These are phyloP conservation scores for Picea glauca DNA, from an alignment of 75 land plant species.

Conservation along the genomic window DNA sequence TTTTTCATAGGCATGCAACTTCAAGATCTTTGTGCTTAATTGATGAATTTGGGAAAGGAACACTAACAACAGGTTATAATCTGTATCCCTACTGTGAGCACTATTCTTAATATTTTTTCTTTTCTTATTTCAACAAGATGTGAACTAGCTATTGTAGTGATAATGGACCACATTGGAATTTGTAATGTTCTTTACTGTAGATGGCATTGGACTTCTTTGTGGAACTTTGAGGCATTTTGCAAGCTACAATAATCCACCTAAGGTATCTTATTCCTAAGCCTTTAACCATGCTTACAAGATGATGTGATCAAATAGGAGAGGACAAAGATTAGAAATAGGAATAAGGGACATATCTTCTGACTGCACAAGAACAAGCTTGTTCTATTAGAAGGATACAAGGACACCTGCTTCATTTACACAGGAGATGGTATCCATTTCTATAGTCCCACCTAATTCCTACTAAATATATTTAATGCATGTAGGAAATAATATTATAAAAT, in stretches of 20 bases:
- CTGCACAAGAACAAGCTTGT: neutral
- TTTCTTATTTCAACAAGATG: too few species aligned
- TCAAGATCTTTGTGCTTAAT: slow-evolving; percentile 79
- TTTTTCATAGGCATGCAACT: slow-evolving; percentile 70
- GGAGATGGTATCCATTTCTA: too few species aligned
- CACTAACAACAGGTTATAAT: slow-evolving; percentile 76
- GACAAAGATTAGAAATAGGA: neutral
- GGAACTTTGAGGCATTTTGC: slow-evolving; percentile 73
- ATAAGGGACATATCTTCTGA: neutral
- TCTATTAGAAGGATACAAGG: neutral
- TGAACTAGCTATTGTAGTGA: slow-evolving; percentile 4
- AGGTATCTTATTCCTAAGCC: slow-evolving; percentile 36
- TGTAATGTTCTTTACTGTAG: slow-evolving; percentile 28
- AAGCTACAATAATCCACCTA: slow-evolving; percentile 52
- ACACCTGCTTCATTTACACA: neutral
- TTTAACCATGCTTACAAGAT: neutral
- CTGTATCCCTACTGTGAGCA: neutral
- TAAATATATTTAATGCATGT: too few species aligned
- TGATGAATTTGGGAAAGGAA: slow-evolving; percentile 99
- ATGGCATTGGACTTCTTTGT: slow-evolving; percentile 97
- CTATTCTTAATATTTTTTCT: too few species aligned
- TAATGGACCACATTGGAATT: neutral
- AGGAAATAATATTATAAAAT: too few species aligned
- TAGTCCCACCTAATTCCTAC: too few species aligned
- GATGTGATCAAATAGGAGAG: neutral